These are phyloP conservation scores for Saccharomyces eubayanus DNA, from an alignment of 805 yeast species.

Conservation along the genomic window DNA sequence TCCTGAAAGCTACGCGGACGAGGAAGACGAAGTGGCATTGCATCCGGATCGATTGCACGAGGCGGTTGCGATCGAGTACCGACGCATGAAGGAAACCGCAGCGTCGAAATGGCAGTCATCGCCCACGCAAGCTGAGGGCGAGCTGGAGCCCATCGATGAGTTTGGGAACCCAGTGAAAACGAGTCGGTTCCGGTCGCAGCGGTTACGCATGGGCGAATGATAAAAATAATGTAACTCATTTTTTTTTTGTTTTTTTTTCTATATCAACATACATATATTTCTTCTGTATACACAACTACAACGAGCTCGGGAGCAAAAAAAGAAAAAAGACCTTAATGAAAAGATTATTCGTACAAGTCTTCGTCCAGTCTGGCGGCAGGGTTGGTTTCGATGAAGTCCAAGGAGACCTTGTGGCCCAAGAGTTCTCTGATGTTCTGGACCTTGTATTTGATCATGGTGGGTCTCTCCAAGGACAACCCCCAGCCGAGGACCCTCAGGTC, in stretches of 20 bases:
- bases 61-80: slow-evolving; percentile 49
- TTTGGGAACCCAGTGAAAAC: slow-evolving; percentile 48
- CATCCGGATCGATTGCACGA: slow-evolving; percentile 34
- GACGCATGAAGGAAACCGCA: slow-evolving; percentile 44
- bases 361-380: slow-evolving; percentile 97
- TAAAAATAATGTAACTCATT: not conserved
- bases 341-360: slow-evolving; percentile 37
- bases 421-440: slow-evolving; percentile 93
- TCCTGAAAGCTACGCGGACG: slow-evolving; percentile 22
- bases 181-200: slow-evolving; percentile 63
- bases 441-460: slow-evolving; percentile 97
- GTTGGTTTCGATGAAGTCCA: slow-evolving; percentile 89
- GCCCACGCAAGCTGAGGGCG: slow-evolving; percentile 26
- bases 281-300: slow-evolving; percentile 2
- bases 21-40: slow-evolving; percentile 17
- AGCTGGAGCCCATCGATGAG: slow-evolving; percentile 60
- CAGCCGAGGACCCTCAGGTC: slow-evolving; percentile 91
- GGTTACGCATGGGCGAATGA: slow-evolving; percentile 3
- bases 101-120: slow-evolving; percentile 30
- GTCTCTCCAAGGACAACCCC: slow-evolving; percentile 96
- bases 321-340: not conserved
- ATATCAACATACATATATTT: slow-evolving; percentile 1
- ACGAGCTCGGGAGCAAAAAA: slow-evolving; percentile 2
- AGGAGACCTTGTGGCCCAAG: slow-evolving; percentile 91
- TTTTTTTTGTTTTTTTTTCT: too few species aligned